These are phyloP conservation scores for Lentinula novae-zelandiae DNA, from an alignment of 1,284 basidiomycete genomes.

Conservation along the genomic window DNA sequence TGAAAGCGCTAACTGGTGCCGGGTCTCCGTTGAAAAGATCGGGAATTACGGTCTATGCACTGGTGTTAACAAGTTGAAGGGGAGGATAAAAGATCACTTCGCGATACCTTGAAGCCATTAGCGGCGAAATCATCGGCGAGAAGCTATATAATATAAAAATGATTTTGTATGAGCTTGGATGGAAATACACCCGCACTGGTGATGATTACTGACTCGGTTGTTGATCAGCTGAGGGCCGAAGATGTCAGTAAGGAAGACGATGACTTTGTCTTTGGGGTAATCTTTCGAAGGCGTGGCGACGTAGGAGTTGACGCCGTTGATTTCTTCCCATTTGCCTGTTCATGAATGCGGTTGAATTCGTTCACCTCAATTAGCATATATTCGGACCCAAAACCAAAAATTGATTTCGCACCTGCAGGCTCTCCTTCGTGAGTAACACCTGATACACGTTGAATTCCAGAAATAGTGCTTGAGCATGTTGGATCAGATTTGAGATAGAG, in stretches of 20 bases:
- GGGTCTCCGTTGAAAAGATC: slow-evolving; percentile 64
- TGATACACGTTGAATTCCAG: slow-evolving; percentile 15
- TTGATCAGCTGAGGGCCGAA: slow-evolving; percentile 33
- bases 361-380: background rate
- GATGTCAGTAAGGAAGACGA: slow-evolving; percentile 48
- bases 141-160: slow-evolving; percentile 23
- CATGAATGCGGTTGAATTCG: too few relatives aligned
- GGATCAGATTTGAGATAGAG: too few relatives aligned
- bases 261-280: slow-evolving; percentile 48
- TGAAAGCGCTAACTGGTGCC: slow-evolving; percentile 35
- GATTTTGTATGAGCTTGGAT: too few relatives aligned
- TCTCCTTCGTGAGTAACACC: slow-evolving; percentile 56
- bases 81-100: background rate
- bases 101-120: slow-evolving; percentile 41
- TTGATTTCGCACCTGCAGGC: background rate
- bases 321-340: slow-evolving; percentile 17
- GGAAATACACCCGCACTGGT: background rate
- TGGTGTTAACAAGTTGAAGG: background rate
- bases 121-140: slow-evolving; percentile 50
- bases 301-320: slow-evolving; percentile 46
- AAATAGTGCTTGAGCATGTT: too few relatives aligned
- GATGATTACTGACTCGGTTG: background rate
- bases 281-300: slow-evolving; percentile 42
- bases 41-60: slow-evolving; percentile 33
- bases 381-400: background rate